Evolutionary conservation across 441 rosid genomes (phyloP).

Genomic region (Pelargonium citronellum): DNA sequence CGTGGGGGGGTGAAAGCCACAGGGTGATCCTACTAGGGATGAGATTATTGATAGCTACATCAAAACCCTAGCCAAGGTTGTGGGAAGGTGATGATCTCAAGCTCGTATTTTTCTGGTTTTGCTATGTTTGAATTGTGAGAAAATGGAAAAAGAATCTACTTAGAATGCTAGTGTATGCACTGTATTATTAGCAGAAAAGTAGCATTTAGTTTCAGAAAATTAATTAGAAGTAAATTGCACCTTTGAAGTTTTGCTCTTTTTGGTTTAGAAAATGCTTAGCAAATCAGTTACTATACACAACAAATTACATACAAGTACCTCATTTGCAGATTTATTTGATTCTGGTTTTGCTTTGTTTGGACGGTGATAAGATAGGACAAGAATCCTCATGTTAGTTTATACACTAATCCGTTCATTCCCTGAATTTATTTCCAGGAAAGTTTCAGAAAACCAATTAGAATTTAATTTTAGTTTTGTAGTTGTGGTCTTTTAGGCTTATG

Average conservation of each 20-base stretch:
- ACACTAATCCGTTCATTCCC: not conserved
- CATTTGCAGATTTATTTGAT: too few species aligned
- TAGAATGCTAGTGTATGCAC: not conserved
- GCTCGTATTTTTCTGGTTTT: not conserved
- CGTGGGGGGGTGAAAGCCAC: too few species aligned
- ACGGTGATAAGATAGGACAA: not conserved
- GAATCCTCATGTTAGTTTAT: not conserved
- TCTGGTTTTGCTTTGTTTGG: not conserved
- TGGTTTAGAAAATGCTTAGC: not conserved
- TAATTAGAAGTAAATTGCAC: not conserved
- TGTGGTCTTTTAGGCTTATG: not conserved
- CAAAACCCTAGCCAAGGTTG: conserved; percentile 55
- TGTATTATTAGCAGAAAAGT: not conserved
- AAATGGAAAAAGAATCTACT: not conserved
- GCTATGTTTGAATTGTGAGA: not conserved
- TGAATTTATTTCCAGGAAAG: not conserved
- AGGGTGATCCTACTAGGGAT: conserved; percentile 61
- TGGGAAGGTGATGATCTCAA: conserved; percentile 49
- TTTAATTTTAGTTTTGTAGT: not conserved
- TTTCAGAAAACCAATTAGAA: not conserved
- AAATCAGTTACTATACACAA: not conserved
- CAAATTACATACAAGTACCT: too few species aligned
- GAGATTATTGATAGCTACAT: conserved; percentile 66
- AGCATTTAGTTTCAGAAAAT: not conserved
- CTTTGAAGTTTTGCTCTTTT: not conserved